Conservation (phyloP, 331 rosid genomes). For the Erythrophleum ivorense region DNA sequence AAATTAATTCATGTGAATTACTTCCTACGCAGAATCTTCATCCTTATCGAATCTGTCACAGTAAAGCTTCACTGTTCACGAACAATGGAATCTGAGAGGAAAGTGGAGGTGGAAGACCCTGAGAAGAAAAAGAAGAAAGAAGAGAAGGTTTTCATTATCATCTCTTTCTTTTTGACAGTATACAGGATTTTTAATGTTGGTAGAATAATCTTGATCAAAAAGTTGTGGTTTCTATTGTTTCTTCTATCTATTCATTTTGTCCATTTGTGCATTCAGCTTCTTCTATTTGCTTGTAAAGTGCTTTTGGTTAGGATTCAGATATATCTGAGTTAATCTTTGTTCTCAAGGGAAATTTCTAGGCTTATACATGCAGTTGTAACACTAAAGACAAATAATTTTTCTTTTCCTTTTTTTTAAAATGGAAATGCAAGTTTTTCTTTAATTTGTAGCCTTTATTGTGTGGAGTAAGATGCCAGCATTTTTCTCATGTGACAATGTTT, state of each 20-base stretch:
- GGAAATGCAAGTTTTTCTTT: background rate
- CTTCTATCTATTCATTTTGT: background rate
- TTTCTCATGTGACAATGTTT: conserved; percentile 24
- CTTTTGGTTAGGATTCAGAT: background rate
- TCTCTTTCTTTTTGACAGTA: background rate
- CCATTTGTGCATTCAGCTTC: background rate
- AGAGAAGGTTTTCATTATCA: conserved; percentile 63
- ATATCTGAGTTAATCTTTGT: background rate
- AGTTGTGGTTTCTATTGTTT: background rate
- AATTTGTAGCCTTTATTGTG: background rate
- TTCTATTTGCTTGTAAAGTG: background rate
- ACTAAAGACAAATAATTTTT: background rate
- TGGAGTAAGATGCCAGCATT: background rate
- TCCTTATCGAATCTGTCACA: conserved; percentile 12
- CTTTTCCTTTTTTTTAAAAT: too few relatives aligned
- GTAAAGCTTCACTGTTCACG: conserved; percentile 14
- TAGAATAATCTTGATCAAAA: background rate
- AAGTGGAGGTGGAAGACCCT: conserved; percentile 74
- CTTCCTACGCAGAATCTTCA: conserved; percentile 6
- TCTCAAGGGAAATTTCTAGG: background rate
- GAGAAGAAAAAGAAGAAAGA: conserved; percentile 95
- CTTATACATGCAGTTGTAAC: background rate
- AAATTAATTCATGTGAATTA: too few relatives aligned
- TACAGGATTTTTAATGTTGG: background rate
- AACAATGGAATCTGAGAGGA: conserved; percentile 50